Evolutionary conservation across 805 yeast species (phyloP).

Genomic region (Ogataea neopini): DNA sequence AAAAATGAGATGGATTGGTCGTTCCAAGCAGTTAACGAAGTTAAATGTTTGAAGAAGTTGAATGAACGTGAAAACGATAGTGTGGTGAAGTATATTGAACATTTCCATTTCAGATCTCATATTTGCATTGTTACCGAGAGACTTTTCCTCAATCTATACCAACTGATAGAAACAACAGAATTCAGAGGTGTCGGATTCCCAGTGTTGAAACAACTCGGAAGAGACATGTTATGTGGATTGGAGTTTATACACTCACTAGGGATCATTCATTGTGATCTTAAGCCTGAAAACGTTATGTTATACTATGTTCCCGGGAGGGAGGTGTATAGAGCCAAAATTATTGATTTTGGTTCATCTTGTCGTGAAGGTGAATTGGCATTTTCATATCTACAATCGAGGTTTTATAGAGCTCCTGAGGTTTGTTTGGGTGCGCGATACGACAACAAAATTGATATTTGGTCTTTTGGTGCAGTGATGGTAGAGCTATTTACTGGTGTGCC

Average conservation of each 20-base stretch:
- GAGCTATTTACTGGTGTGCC: slow-evolving; percentile 69
- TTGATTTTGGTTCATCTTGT: slow-evolving; percentile 80
- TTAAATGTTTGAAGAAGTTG: slow-evolving; percentile 60
- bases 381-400: slow-evolving; percentile 62
- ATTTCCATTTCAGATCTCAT: slow-evolving; percentile 79
- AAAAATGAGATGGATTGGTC: slow-evolving; percentile 74
- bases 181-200: slow-evolving; percentile 50
- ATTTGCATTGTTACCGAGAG: slow-evolving; percentile 79
- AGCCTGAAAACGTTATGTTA: slow-evolving; percentile 78
- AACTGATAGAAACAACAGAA: slow-evolving; percentile 50
- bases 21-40: slow-evolving; percentile 76
- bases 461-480: slow-evolving; percentile 88
- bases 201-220: slow-evolving; percentile 46
- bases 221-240: slow-evolving; percentile 60
- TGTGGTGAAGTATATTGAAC: slow-evolving; percentile 59
- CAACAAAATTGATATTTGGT: slow-evolving; percentile 77
- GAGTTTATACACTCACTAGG: slow-evolving; percentile 54
- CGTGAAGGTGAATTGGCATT: slow-evolving; percentile 42
- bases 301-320: slow-evolving; percentile 39
- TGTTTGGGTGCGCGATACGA: slow-evolving; percentile 63
- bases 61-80: slow-evolving; percentile 30
- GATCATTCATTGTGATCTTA: slow-evolving; percentile 81
- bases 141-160: slow-evolving; percentile 65
- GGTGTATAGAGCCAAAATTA: slow-evolving; percentile 51
- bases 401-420: slow-evolving; percentile 80